Base-by-base conservation (phyloP, 2,329 filamentous ascomycete species). In the Calonectria pteridis region DNA sequence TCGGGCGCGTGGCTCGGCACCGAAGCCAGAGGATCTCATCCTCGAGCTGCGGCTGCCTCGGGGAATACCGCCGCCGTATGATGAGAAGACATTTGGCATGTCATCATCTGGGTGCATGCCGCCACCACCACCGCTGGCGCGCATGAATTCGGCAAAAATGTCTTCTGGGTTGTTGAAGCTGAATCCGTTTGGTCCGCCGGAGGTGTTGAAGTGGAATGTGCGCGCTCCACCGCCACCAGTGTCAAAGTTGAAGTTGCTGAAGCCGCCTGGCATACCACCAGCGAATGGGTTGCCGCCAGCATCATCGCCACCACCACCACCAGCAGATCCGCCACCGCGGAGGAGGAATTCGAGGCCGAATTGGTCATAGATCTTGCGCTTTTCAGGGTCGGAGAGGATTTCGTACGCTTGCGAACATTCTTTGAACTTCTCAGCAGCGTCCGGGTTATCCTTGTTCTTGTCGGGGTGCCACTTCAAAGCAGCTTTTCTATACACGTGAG, bases 361-460 rank as follows among this genome's bases (percentile, higher is more conserved):
- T 83, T 96, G 93, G 84, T 99, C 97, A 84, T 99, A 99, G 51
- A 93, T 93, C 85, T 98, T 97, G 81, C 97, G 94, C 87, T 98
- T 99, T 84, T 98, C 96, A 73, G 96, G 96, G 81, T 99, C 97
- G 75, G 95, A 98, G 4, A 99, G 92, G 79, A 99, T 98, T 87
- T 99, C 97, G 87, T 98, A 99, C 71, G 97, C 97, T 87, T 98
- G 96, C 1, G 95, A 98, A 77, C 95, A 94, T 84, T 98, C 97
- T 87, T 99, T 99, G 90, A 99, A 99, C 86, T 96, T 98, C 84
- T 98, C 97, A 74, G 92, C 89, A 11, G 96, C 95, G 67, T 92
- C 87, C 35, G 95, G 92, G 80, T 96, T 95, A 86, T 98, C 93
- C 85, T 96, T 96, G 89, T 98, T 99, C 90, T 98, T 99, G 89